Evolutionary conservation across 176 grass and related monocot species (phyloP), one percentile per base, ranked within the genome.

Genomic region (Otatea glauca): DNA sequence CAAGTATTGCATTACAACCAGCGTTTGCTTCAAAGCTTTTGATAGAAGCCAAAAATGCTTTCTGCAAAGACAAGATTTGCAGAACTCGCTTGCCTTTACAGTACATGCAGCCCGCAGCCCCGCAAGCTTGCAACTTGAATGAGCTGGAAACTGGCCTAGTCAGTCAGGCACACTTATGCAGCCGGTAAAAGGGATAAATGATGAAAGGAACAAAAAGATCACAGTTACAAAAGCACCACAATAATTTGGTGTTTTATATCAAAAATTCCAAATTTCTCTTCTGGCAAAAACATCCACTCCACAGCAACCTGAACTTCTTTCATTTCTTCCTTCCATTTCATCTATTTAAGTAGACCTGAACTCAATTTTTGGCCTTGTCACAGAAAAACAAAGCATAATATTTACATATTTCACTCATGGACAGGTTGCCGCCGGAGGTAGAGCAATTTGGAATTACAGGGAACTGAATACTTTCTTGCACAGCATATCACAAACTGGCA

Each of bases 141-240:
- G 88, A 83, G 88, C 79, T 90, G 88, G 88, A 86, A 79, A 67
- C 79, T 83, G 50, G 88, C 56, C 72, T 81, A 54, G 48, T 58
- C 77, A 81, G 32, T 9, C 47, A 72, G 70, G 47, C 83, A 78
- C 55, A 87, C 87, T 87, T 78, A 50, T 60, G 79, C 74, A 67
- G 32, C 78, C 29, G 83, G 73, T 74, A 72, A 77, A 47, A 86
- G 77, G 27, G 68, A 24, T 29, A 78, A 23, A 83, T 78, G 75
- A 87, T 83, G 54, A 27, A 61, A 55, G 67, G 66, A 38, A 21
- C 35, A 81, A 72, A 81, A 53, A 75, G 49, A 29, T 54, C 41
- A 43, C 65, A 66, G 32, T 15, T 27, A 84, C 20, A 85, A 77
- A 85, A 69, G 63, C 62, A 54, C 20, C 58, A 15, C 47, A 86